A percentile compares a stretch with the other conserved stretches of the same genome.
phyloP scores from a whole-genome alignment of 176 grass and related monocot genomes.

The Aegilops longissima region DNA sequence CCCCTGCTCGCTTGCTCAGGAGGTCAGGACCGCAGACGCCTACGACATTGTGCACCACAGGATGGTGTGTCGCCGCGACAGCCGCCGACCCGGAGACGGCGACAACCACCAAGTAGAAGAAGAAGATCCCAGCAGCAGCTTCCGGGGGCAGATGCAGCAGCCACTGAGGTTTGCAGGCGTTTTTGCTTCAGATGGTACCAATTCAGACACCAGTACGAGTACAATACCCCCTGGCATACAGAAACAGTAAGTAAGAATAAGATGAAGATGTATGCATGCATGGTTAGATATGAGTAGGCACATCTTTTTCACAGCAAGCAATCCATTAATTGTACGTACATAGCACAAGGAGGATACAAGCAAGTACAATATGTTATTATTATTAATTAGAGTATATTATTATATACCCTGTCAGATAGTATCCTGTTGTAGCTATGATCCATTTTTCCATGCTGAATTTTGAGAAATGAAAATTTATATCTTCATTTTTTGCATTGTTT shows the following conservation, averaged over 20 bases:
- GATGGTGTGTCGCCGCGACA: not conserved
- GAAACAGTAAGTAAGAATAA: not conserved
- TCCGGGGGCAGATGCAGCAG: not conserved
- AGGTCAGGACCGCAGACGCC: conserved; percentile 69
- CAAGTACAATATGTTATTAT: too few species aligned
- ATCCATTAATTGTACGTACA: not conserved
- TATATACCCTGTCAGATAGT: not conserved
- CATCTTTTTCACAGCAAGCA: not conserved
- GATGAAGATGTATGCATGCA: too few species aligned
- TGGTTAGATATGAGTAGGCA: not conserved
- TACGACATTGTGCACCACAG: conserved; percentile 57
- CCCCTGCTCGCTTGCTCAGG: conserved; percentile 65
- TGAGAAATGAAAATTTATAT: too few species aligned
- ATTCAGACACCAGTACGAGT: not conserved
- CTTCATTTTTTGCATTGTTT: too few species aligned
- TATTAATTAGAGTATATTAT: too few species aligned
- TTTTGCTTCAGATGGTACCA: not conserved
- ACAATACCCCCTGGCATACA: conserved; percentile 34
- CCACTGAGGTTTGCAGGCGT: conserved; percentile 33
- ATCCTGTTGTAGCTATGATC: not conserved
- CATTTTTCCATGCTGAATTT: not conserved
- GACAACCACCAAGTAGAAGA: not conserved
- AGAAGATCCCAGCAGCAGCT: not conserved
- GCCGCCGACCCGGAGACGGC: not conserved
- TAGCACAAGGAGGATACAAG: not conserved